Conservation (phyloP, 1,139 yeast genomes). For the Debaryomyces nepalensis region DNA sequence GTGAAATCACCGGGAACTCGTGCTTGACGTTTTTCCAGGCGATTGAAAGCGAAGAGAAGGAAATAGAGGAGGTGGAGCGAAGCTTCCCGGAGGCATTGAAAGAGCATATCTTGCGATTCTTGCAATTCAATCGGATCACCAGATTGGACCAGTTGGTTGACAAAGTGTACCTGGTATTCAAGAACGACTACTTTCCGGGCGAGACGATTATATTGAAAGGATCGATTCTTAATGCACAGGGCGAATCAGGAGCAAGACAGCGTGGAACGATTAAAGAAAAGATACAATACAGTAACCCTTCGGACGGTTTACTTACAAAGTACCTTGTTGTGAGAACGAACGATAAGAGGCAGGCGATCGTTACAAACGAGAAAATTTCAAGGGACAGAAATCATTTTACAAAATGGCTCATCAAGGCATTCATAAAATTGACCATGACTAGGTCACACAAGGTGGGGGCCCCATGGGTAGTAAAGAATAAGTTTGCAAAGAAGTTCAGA, state of each 20-base stretch:
- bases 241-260: conserved; percentile 29
- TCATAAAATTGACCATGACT: conserved; percentile 80
- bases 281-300: conserved; percentile 58
- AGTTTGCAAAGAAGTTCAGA: conserved; percentile 65
- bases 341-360: conserved; percentile 62
- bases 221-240: conserved; percentile 12
- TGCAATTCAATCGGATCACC: conserved; percentile 83
- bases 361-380: conserved; percentile 72
- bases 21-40: conserved; percentile 93
- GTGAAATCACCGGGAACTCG: conserved; percentile 95
- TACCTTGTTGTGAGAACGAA: conserved; percentile 66
- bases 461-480: conserved; percentile 93
- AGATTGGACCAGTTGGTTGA: conserved; percentile 88
- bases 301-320: conserved; percentile 57
- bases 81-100: conserved; percentile 89
- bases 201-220: conserved; percentile 74
- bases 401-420: conserved; percentile 86
- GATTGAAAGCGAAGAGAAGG: conserved; percentile 68
- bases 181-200: conserved; percentile 89
- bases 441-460: conserved; percentile 88
- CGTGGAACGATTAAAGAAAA: conserved; percentile 50
- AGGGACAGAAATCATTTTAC: conserved; percentile 89
- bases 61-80: conserved; percentile 71
- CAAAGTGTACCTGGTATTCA: conserved; percentile 74
- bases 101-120: conserved; percentile 83